phyloP scores from a whole-genome alignment of 352 stramenopile genomes.

The Pythium coloratum region DNA sequence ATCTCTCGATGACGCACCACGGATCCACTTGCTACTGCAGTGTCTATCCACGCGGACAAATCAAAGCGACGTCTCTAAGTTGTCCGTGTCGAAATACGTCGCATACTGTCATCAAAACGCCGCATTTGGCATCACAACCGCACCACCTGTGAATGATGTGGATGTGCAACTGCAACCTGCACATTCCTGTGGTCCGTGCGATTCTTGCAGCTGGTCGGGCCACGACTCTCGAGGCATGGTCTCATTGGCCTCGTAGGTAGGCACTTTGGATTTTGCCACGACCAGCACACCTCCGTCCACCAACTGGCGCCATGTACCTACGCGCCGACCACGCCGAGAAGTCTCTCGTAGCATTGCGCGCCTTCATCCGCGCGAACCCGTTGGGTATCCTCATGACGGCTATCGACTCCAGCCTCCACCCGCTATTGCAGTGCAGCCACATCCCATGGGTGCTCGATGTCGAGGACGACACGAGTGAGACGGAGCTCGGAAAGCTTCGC shows the following conservation, averaged over 20 bases:
- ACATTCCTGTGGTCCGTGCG: neutral
- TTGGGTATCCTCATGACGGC: constrained; percentile 27
- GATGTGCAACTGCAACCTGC: neutral
- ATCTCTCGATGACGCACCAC: too few species aligned
- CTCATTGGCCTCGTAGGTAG: neutral
- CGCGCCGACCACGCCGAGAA: constrained; percentile 23
- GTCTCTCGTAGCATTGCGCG: constrained; percentile 22
- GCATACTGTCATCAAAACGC: neutral
- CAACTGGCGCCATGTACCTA: constrained; percentile 18
- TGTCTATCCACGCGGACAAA: neutral
- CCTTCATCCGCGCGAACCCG: constrained; percentile 28
- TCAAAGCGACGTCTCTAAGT: neutral
- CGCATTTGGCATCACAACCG: neutral
- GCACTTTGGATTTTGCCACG: neutral
- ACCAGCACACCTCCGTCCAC: neutral
- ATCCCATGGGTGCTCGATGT: constrained; percentile 30
- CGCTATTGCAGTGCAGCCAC: constrained; percentile 28
- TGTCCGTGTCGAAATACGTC: neutral
- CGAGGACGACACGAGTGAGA: too few species aligned
- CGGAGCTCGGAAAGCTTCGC: too few species aligned
- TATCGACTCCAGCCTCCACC: constrained; percentile 16
- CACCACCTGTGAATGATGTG: neutral
- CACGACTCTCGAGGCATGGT: too few species aligned
- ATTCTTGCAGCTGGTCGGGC: neutral
- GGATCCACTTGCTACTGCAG: too few species aligned